Percentiles rank a stretch among this genome's conserved stretches.
phyloP scores from a whole-genome alignment of 2,329 filamentous ascomycete genomes.

The Aspergillus clavatus region DNA sequence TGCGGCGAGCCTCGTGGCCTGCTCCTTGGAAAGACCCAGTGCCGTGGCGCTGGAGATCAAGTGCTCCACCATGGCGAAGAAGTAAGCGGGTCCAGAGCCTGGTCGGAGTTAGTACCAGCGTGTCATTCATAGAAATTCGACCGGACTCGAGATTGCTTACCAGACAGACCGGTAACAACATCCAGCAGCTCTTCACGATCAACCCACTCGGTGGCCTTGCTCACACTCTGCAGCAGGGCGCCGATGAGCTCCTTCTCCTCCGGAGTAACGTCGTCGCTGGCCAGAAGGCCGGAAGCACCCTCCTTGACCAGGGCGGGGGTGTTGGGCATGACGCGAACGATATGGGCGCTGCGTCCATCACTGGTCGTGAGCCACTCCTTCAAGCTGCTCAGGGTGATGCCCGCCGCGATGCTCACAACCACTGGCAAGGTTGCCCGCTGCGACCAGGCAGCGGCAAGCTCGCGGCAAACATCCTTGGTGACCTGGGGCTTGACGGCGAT shows the following conservation, averaged over 20 bases:
- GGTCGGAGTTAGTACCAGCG: background rate
- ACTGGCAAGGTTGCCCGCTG: slow-evolving; percentile 22
- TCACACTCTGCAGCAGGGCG: slow-evolving; percentile 26
- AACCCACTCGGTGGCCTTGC: slow-evolving; percentile 33
- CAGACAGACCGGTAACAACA: slow-evolving; percentile 35
- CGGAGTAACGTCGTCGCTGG: slow-evolving; percentile 21
- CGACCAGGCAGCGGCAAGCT: slow-evolving; percentile 26
- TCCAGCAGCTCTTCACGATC: slow-evolving; percentile 31
- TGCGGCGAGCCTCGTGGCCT: slow-evolving; percentile 29
- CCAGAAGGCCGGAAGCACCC: slow-evolving; percentile 29
- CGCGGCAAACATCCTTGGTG: slow-evolving; percentile 29
- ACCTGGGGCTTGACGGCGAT: slow-evolving; percentile 35
- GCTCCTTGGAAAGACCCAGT: slow-evolving; percentile 29
- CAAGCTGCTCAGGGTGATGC: slow-evolving; percentile 30
- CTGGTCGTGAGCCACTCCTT: slow-evolving; percentile 25
- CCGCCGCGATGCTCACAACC: slow-evolving; percentile 32
- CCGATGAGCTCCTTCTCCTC: slow-evolving; percentile 30
- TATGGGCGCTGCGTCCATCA: slow-evolving; percentile 23
- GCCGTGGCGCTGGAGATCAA: slow-evolving; percentile 30
- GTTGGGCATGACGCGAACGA: slow-evolving; percentile 36
- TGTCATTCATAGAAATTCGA: background rate
- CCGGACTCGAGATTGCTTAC: slow-evolving; percentile 15
- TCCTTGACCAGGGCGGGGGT: slow-evolving; percentile 31
- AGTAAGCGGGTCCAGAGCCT: slow-evolving; percentile 36
- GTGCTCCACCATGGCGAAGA: slow-evolving; percentile 36